A percentile compares a stretch with the other conserved stretches of the same genome.
Evolutionary conservation across 768 basidiomycete species (phyloP).

Genomic region (Lentinula aciculospora): DNA sequence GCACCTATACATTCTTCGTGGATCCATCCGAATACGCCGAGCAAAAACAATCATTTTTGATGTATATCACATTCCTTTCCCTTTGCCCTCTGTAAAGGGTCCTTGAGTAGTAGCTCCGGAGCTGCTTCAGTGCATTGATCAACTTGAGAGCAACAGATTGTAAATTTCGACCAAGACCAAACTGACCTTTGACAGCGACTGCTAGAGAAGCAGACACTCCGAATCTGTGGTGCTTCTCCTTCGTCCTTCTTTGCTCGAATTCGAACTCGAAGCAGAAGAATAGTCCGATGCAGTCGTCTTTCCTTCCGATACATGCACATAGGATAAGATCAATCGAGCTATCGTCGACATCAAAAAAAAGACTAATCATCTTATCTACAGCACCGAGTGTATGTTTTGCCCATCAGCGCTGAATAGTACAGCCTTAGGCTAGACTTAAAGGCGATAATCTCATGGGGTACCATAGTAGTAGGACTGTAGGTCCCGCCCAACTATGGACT

Average conservation of each 20-base stretch:
- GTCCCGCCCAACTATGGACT: background rate
- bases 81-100: too few relatives aligned
- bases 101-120: too few relatives aligned
- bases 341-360: too few relatives aligned
- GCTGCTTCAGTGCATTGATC: too few relatives aligned
- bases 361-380: too few relatives aligned
- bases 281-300: background rate
- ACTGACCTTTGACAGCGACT: background rate
- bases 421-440: background rate
- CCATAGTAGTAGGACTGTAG: background rate
- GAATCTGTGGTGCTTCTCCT: background rate
- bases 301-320: background rate
- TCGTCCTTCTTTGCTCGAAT: background rate
- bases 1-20: background rate
- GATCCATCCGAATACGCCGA: background rate
- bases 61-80: too few relatives aligned
- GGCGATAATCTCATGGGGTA: background rate
- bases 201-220: background rate
- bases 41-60: too few relatives aligned
- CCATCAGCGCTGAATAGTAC: background rate
- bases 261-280: background rate
- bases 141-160: too few relatives aligned
- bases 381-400: background rate
- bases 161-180: too few relatives aligned
- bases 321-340: too few relatives aligned